Evolutionary conservation across 805 yeast species (phyloP), one percentile per base, ranked within the genome.

Genomic region (Candida insectalens): DNA sequence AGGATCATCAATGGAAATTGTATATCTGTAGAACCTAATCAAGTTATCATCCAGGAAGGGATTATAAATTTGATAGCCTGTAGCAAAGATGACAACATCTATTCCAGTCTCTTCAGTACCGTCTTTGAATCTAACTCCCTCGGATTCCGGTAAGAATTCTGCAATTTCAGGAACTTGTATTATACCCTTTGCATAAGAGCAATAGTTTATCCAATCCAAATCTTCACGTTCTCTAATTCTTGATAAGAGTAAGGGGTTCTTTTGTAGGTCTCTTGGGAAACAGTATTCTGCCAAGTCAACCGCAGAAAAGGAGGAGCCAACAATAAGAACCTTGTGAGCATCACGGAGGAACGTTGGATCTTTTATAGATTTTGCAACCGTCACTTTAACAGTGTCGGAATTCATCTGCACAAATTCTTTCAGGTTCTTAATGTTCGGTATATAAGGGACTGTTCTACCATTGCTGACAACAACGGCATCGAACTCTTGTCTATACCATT

Each of bases 401-500:
- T 53, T 52, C 28, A 48, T 43, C 30, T 16, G 8, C 7, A 12
- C 12, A 21, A 8, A 21, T 6, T 45, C 42, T 33, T 53, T 54
- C 53, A 38, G 45, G n/a, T 37, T 36, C 25, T 30, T 49, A 23
- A 71, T 60, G 16, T 63, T 53, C 1, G 89, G 88, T 32, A 71
- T 56, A 42, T 49, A 63, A 1, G 88, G 88, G 18, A 67, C 61
- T 27, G 75, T 67, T 17, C 73, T 76, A 1, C 89, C 88, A 19
- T 69, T 61, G 5, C 84, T 81, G 5, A 75, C 49, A 3, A 73
- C 71, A 5, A 80, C 67, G 8, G 74, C 80, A 49, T 80, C 87
- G 41, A 65, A 74, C 22, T 48, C 50, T 34, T 69, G 69, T 19
- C 44, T 50, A 39, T 69, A 68, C 74, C 74, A 69, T 19, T 41